These are phyloP conservation scores for Claviceps monticola DNA, from an alignment of 2,329 filamentous ascomycete genomes.

Conservation along the genomic window DNA sequence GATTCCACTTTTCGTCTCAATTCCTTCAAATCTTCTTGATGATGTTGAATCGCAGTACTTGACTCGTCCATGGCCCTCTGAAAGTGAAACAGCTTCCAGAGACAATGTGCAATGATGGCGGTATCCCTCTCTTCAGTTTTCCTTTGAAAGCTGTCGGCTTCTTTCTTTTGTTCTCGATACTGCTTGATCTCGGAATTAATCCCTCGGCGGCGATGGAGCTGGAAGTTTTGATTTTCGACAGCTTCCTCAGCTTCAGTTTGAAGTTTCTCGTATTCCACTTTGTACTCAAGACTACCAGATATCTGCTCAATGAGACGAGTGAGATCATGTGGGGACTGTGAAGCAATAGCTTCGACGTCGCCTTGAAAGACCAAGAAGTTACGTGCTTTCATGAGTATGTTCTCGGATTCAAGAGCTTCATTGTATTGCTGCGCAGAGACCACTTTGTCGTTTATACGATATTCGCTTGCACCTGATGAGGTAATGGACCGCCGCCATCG, in stretches of 20 bases:
- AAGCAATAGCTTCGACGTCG: constrained; percentile 92
- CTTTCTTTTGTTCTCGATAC: constrained; percentile 91
- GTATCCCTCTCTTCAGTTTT: constrained; percentile 85
- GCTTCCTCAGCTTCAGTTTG: constrained; percentile 78
- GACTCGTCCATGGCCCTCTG: constrained; percentile 89
- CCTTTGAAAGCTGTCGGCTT: constrained; percentile 83
- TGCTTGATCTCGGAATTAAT: constrained; percentile 98
- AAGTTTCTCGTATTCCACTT: constrained; percentile 83
- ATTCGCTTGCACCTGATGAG: constrained; percentile 76
- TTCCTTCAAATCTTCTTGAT: constrained; percentile 91
- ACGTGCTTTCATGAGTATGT: constrained; percentile 93
- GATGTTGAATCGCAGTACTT: constrained; percentile 75
- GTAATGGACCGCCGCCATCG: constrained; percentile 95
- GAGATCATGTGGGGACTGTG: constrained; percentile 85
- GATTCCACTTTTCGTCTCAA: constrained; percentile 76
- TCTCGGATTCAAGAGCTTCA: constrained; percentile 78
- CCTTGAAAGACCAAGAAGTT: constrained; percentile 98
- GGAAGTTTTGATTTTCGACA: constrained; percentile 75
- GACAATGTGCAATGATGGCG: constrained; percentile 80
- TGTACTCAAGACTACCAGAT: constrained; percentile 88
- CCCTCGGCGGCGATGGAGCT: constrained; percentile 75
- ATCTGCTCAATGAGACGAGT: constrained; percentile 95
- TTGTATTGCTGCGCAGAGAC: constrained; percentile 91
- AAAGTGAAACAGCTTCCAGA: constrained; percentile 96
- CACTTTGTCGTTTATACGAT: constrained; percentile 85